Evolutionary conservation across 1,139 yeast species (phyloP), one percentile per base, ranked within the genome.

Genomic region (Nakaseomyces glabratus): DNA sequence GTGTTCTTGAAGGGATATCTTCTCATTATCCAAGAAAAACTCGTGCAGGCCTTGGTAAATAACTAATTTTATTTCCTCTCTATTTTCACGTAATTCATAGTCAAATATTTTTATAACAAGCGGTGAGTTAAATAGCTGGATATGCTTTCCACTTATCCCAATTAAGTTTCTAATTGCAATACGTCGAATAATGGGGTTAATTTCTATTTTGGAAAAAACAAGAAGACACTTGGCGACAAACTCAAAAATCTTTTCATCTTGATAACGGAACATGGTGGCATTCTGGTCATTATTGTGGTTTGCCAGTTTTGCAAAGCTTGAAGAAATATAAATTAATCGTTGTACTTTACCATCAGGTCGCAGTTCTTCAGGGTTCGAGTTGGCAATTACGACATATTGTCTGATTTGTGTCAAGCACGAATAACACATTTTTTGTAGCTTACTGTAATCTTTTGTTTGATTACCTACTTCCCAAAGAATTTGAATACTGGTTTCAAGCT

Each of bases 241-340:
- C 75, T 74, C 31, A 66, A 44, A 61, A 0, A 78, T 65, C 1
- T 77, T 64, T 44, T 76, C 86, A 11, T 65, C 68, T 0, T 61
- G 61, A 35, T 65, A 63, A 40, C 77, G 49, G 1, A 71, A 58
- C 6, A 58, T 31, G 45, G 79, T 72, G 1, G 65, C 35, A 0
- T 56, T 59, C 20, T 69, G 57, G 36, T 66, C 57, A 1, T 51
- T 54, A 38, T 75, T 80, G 38, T 82, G 66, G 13, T 71, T 62
- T 47, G 90, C 79, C 46, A 70, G 71, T 34, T 78, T 65, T 0
- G 88, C 93, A 57, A 84, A 73, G 34, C 71, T 69, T 0, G 94
- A 86, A 8, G 82, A 51, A 15, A 84, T 57, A 47, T 72, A 72
- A 1, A 84, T 52, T 5, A 84, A 55, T 42, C 80, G 67, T n/a